Evolutionary conservation across 2,329 filamentous ascomycete genomes (phyloP).

Genomic region (Corniculantispora saksenae): DNA sequence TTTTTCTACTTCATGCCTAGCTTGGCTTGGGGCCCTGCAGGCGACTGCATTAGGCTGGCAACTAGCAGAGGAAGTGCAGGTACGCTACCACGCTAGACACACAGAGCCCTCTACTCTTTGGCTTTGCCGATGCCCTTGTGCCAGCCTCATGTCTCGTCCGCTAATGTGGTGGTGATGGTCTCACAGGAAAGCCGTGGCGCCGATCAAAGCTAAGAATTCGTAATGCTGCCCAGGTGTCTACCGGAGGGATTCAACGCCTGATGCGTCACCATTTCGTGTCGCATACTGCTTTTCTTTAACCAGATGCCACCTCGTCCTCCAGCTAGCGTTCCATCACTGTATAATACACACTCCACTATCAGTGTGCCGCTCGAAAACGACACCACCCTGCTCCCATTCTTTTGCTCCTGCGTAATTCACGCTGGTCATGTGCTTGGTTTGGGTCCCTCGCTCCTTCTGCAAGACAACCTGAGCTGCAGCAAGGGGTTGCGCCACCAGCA

Average conservation of each 20-base stretch:
- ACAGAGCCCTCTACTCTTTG: background rate
- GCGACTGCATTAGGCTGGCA: constrained; percentile 6
- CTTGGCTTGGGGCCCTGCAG: background rate
- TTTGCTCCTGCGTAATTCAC: background rate
- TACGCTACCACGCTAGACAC: background rate
- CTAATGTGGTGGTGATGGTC: background rate
- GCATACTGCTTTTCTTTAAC: background rate
- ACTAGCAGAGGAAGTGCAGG: background rate
- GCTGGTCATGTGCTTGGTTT: constrained; percentile 12
- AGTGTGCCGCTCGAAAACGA: background rate
- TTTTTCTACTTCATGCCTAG: constrained; percentile 4
- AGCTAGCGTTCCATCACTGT: constrained; percentile 6
- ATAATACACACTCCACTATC: constrained; percentile 5
- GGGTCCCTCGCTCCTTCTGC: constrained; percentile 3
- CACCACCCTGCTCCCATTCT: background rate
- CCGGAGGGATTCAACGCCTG: background rate
- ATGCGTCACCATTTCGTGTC: background rate
- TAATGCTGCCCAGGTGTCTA: background rate
- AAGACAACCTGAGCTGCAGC: background rate
- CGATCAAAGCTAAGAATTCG: background rate
- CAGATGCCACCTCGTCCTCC: background rate
- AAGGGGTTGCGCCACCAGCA: background rate
- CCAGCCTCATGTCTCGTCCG: background rate
- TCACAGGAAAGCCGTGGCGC: background rate
- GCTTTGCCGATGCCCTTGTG: background rate